Base-by-base conservation (phyloP, 2,329 filamentous ascomycete genomes). In the Phaeosphaeria sp. region DNA sequence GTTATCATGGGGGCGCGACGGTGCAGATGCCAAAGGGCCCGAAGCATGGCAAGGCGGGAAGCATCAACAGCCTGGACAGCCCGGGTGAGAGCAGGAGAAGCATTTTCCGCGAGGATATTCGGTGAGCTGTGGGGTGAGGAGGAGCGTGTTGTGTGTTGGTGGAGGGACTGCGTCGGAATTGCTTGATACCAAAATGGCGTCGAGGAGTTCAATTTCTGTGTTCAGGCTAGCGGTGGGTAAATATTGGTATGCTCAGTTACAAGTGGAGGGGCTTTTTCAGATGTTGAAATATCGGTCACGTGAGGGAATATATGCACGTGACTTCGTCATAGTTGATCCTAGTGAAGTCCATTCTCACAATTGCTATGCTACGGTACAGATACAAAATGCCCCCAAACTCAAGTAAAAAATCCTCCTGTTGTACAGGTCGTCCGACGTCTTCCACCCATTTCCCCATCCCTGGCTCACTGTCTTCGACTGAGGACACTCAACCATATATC, bases 51-150 rank as follows among this genome's bases (percentile, higher is more conserved):
- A 74, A 73, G 44, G 62, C 66, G 56, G 63, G 55, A 13, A 70
- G 76, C 65, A 58, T 72, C 25, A 71, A 73, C 9, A 77, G 74
- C 51, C 60, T 58, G 33, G 80, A 85, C 55, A 89, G 87, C 72
- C 86, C 87, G n/a, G 85, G 85, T 8, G 89, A 90, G 79, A 74
- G 72, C 53, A 82, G 89, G 76, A 84, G 85, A 73, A 91, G 88
- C 59, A 83, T 90, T 63, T 92, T 92, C 69, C 82, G 83, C 57
- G 90, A 92, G 79, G 84, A 90, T 61, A 84, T 92, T 72, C 91
- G 67, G 72, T 58, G 53, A 53, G 9, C 18, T 22, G 18, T 22
- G 39, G 58, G 36, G 13, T 30, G 36, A 39, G 15, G 17, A 42
- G 2, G 33, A n/a, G 27, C n/a, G 18, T n/a, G 30, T 21, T 24